These are phyloP conservation scores for Discostella stelligeroides DNA, from an alignment of 108 stramenopile species.

Conservation along the genomic window DNA sequence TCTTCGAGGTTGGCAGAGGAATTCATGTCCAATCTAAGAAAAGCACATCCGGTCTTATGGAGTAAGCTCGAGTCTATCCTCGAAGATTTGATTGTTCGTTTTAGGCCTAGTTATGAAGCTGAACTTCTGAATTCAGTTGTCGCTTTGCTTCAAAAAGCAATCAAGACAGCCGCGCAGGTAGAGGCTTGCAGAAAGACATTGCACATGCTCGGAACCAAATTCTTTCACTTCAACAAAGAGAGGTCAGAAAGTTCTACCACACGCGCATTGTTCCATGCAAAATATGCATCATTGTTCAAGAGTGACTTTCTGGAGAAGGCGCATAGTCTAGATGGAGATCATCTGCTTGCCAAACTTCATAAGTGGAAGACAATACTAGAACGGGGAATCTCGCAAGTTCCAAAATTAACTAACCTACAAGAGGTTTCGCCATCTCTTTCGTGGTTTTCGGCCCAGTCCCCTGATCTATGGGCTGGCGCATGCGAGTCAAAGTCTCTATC, in stretches of 20 bases:
- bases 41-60: slow-evolving; percentile 86
- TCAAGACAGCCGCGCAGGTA: slow-evolving; percentile 50
- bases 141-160: slow-evolving; percentile 75
- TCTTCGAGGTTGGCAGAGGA: slow-evolving; percentile 70
- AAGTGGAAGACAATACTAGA: slow-evolving; percentile 79
- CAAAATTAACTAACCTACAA: slow-evolving; percentile 54
- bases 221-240: slow-evolving; percentile 69
- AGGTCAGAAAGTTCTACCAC: slow-evolving; percentile 43
- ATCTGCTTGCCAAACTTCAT: slow-evolving; percentile 59
- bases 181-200: slow-evolving; percentile 69
- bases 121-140: slow-evolving; percentile 87
- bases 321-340: slow-evolving; percentile 19
- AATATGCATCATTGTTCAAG: slow-evolving; percentile 70
- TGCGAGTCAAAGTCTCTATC: slow-evolving; percentile 43
- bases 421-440: slow-evolving; percentile 75
- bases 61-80: slow-evolving; percentile 89
- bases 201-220: slow-evolving; percentile 68
- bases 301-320: slow-evolving; percentile 55
- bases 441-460: slow-evolving; percentile 61
- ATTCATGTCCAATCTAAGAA: slow-evolving; percentile 83
- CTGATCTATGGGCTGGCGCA: slow-evolving; percentile 80
- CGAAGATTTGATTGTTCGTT: slow-evolving; percentile 91
- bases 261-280: slow-evolving; percentile 66
- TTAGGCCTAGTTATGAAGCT: slow-evolving; percentile 90
- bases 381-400: slow-evolving; percentile 62